phyloP scores from a whole-genome alignment of 257 asterid genomes.

The Eustoma russellianum region DNA sequence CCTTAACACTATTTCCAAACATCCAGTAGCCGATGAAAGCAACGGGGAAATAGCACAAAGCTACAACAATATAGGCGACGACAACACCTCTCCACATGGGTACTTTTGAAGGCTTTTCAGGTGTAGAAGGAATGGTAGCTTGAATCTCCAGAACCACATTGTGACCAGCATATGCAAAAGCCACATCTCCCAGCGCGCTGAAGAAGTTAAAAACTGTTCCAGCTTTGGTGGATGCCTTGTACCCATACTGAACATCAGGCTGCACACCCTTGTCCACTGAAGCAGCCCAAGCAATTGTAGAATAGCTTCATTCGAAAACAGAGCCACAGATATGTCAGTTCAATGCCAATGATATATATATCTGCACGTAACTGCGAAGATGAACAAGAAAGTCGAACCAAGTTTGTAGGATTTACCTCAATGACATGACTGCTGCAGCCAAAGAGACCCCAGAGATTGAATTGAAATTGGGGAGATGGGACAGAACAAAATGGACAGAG shows the following conservation, averaged over 20 bases:
- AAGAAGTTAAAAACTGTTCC: conserved; percentile 30
- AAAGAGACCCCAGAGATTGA: conserved; percentile 30
- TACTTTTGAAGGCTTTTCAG: conserved; percentile 33
- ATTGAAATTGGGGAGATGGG: conserved; percentile 43
- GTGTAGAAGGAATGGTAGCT: conserved; percentile 40
- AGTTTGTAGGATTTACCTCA: conserved; percentile 15
- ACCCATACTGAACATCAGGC: conserved; percentile 20
- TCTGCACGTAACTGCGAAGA: too few relatives aligned
- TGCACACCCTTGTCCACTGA: conserved; percentile 17
- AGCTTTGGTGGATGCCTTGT: conserved; percentile 17
- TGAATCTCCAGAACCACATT: conserved; percentile 54
- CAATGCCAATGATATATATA: too few relatives aligned
- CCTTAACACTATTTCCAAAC: conserved; percentile 32
- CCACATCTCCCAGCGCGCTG: conserved; percentile 45
- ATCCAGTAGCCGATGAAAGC: conserved; percentile 32
- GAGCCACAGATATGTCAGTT: not conserved
- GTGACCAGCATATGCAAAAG: conserved; percentile 46
- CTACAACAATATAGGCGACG: conserved; percentile 31
- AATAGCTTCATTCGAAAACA: conserved; percentile 20
- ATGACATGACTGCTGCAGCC: conserved; percentile 52
- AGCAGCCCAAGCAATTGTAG: conserved; percentile 50
- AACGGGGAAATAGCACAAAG: conserved; percentile 45
- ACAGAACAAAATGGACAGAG: conserved; percentile 34
- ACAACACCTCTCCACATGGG: conserved; percentile 43
- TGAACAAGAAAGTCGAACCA: not conserved